Percentiles rank a stretch among this genome's conserved stretches.
Evolutionary conservation across 1,139 yeast genomes (phyloP).

Genomic region (Suhomyces bolitotheri): DNA sequence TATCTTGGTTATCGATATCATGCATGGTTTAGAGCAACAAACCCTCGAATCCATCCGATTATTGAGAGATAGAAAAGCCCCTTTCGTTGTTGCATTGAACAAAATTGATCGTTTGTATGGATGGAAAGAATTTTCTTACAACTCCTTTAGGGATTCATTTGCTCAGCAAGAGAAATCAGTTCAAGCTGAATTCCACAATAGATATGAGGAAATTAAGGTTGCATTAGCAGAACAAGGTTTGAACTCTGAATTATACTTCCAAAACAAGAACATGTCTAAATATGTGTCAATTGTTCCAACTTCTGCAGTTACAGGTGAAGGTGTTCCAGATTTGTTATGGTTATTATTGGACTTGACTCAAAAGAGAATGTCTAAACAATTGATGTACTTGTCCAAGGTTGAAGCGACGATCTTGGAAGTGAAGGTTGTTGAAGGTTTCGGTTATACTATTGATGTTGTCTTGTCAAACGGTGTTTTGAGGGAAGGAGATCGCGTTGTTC

Average conservation of each 20-base stretch:
- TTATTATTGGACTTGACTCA: conserved; percentile 92
- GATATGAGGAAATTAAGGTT: conserved; percentile 81
- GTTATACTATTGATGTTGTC: conserved; percentile 97
- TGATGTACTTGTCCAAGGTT: conserved; percentile 89
- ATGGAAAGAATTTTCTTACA: conserved; percentile 89
- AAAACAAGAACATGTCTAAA: conserved; percentile 89
- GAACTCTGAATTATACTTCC: conserved; percentile 93
- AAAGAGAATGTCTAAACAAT: conserved; percentile 97
- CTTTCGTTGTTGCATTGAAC: conserved; percentile 94
- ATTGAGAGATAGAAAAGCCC: conserved; percentile 95
- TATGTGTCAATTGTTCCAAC: conserved; percentile 97
- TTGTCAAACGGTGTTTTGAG: conserved; percentile 90
- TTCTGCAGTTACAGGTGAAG: conserved; percentile 98
- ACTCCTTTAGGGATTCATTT: conserved; percentile 92
- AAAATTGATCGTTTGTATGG: conserved; percentile 96
- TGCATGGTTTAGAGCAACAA: conserved; percentile 99
- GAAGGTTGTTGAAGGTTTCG: conserved; percentile 97
- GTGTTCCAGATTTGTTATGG: conserved; percentile 98
- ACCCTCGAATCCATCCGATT: conserved; percentile 91
- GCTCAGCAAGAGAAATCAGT: conserved; percentile 80
- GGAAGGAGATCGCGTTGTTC: conserved; percentile 93
- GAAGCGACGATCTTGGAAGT: conserved; percentile 98
- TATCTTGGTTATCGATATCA: conserved; percentile 93
- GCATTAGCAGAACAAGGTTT: conserved; percentile 97
- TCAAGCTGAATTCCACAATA: conserved; percentile 86